phyloP scores from a whole-genome alignment of 2,329 filamentous ascomycete genomes.

The Paracoccidioides brasiliensis region DNA sequence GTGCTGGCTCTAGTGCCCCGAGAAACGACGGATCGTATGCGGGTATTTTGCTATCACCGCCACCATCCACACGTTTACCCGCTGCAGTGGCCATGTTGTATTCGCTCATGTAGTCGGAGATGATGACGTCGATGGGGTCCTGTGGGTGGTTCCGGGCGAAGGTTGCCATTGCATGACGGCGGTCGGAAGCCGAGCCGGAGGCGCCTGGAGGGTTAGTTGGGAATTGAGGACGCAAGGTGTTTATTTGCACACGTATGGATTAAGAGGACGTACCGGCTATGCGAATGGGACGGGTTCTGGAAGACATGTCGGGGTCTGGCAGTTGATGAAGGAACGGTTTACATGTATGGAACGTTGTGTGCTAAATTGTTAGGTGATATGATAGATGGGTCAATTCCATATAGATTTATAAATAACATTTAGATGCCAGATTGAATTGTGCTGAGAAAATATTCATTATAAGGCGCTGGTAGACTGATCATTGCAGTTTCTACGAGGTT shows the following conservation, averaged over 20 bases:
- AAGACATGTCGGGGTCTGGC: neutral
- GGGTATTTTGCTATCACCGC: constrained; percentile 8
- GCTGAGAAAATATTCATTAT: too few relatives aligned
- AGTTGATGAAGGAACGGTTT: too few relatives aligned
- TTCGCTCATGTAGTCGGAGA: constrained; percentile 37
- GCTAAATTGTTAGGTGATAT: too few relatives aligned
- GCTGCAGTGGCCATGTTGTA: constrained; percentile 39
- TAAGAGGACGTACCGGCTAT: constrained; percentile 16
- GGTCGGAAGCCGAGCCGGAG: constrained; percentile 34
- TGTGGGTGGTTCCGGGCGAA: constrained; percentile 29
- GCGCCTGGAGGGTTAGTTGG: constrained; percentile 19
- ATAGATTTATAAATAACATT: too few relatives aligned
- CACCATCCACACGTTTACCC: constrained; percentile 25
- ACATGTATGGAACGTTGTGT: too few relatives aligned
- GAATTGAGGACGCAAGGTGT: neutral
- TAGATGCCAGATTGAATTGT: too few relatives aligned
- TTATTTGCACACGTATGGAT: neutral
- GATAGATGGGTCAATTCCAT: too few relatives aligned
- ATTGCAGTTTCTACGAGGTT: too few relatives aligned
- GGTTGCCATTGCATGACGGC: constrained; percentile 32
- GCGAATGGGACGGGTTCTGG: constrained; percentile 15
- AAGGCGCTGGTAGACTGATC: too few relatives aligned
- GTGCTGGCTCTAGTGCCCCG: constrained; percentile 32
- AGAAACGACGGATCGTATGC: constrained; percentile 42
- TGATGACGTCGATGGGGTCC: constrained; percentile 36